Conservation (phyloP, 164 flowering plant species). For the Chimonanthus salicifolius region DNA sequence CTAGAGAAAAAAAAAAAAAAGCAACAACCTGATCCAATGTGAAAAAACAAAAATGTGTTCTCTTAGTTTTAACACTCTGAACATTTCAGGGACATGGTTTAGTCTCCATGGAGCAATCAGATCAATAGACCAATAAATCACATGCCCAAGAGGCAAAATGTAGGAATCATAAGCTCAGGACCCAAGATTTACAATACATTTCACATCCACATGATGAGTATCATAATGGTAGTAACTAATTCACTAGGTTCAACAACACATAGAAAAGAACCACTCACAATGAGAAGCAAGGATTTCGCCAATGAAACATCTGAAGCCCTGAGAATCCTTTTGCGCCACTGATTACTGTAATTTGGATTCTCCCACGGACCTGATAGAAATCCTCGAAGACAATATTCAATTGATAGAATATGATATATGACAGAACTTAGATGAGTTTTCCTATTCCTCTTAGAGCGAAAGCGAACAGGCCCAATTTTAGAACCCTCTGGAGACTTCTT, state of each 20-base stretch:
- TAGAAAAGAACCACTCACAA: constrained; percentile 33
- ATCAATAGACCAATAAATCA: too few species aligned
- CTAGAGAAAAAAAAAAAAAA: too few species aligned
- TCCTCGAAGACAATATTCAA: constrained; percentile 76
- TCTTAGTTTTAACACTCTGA: too few species aligned
- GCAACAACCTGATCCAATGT: too few species aligned
- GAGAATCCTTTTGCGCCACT: constrained; percentile 51
- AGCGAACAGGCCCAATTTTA: constrained; percentile 18
- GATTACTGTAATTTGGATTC: constrained; percentile 49
- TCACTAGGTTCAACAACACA: neutral
- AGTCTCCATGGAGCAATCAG: too few species aligned
- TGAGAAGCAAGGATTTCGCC: constrained; percentile 51
- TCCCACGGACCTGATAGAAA: constrained; percentile 90
- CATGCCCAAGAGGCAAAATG: too few species aligned
- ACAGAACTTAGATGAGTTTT: constrained; percentile 59
- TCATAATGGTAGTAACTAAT: neutral
- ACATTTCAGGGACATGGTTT: too few species aligned
- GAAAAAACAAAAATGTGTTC: too few species aligned
- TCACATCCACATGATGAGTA: neutral
- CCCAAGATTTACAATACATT: too few species aligned
- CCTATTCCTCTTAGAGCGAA: constrained; percentile 28
- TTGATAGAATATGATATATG: constrained; percentile 42
- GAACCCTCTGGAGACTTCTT: constrained; percentile 27
- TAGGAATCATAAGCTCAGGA: too few species aligned
- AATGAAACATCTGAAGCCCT: constrained; percentile 47